Conservation (phyloP, 345 rosid genomes). For the Moricandia moricandioides region DNA sequence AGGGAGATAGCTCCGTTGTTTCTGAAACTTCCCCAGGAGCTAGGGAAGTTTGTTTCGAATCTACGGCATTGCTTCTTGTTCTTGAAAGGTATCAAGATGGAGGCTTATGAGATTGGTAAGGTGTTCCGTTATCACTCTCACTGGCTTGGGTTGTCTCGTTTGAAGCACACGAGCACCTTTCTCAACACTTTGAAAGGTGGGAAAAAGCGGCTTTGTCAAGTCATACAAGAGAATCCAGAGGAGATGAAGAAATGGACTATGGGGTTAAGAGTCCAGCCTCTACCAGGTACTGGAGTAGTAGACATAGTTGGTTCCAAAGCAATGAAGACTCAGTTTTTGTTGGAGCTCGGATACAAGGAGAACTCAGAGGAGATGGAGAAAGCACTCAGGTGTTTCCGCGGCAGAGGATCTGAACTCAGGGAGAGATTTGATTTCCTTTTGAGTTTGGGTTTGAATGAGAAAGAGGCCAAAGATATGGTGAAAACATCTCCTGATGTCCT, state of each 20-base stretch:
- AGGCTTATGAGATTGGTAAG: constrained; percentile 44
- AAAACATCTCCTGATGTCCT: constrained; percentile 59
- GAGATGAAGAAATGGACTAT: constrained; percentile 62
- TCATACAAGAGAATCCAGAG: constrained; percentile 60
- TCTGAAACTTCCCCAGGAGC: constrained; percentile 45
- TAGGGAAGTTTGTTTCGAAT: constrained; percentile 52
- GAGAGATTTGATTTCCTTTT: constrained; percentile 66
- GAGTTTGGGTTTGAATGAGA: constrained; percentile 53
- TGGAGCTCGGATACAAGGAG: constrained; percentile 51
- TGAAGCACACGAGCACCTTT: constrained; percentile 55
- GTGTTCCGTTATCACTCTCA: constrained; percentile 42
- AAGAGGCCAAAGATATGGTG: constrained; percentile 58
- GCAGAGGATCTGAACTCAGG: constrained; percentile 55
- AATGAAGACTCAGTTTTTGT: constrained; percentile 58
- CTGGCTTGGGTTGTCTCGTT: constrained; percentile 46
- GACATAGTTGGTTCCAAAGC: constrained; percentile 22
- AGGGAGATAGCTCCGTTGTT: constrained; percentile 45
- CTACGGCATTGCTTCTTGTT: constrained; percentile 52
- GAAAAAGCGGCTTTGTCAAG: constrained; percentile 51
- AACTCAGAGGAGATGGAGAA: constrained; percentile 41
- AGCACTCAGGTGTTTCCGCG: constrained; percentile 59
- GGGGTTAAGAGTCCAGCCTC: constrained; percentile 45
- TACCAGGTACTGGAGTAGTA: constrained; percentile 42
- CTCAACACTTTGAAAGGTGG: constrained; percentile 49
- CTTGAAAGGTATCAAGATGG: constrained; percentile 62